phyloP scores from a whole-genome alignment of 2,329 filamentous ascomycete species.

The Teratosphaeria epicoccoides region DNA sequence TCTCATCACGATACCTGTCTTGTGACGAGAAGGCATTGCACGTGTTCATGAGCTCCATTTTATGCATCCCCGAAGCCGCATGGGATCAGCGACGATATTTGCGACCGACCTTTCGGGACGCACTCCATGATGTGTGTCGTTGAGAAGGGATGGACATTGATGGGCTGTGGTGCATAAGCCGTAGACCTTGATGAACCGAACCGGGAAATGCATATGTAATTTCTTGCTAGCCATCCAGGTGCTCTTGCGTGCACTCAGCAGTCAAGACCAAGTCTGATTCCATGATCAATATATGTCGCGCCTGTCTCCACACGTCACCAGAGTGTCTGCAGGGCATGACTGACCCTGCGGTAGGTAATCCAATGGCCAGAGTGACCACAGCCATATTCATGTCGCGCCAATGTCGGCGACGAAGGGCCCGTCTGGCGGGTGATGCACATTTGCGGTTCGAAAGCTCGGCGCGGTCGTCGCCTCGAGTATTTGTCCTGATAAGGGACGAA shows the following conservation, averaged over 20 bases:
- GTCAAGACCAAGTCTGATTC: no score
- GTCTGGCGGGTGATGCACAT: no score
- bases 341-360: not conserved
- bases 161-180: not conserved
- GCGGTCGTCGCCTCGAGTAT: not conserved
- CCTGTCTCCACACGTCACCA: not conserved
- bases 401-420: not conserved
- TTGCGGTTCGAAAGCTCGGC: no score
- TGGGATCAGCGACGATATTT: not conserved
- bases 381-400: not conserved
- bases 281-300: no score
- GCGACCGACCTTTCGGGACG: not conserved
- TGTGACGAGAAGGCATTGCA: not conserved
- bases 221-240: not conserved
- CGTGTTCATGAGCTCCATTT: not conserved
- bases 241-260: no score
- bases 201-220: not conserved
- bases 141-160: not conserved
- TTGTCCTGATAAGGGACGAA: not conserved
- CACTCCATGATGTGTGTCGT: not conserved
- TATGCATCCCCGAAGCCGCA: not conserved
- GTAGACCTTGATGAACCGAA: not conserved
- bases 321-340: not conserved
- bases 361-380: not conserved
- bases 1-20: no score